Conservation (phyloP, 2,329 filamentous ascomycete genomes). For the Monosporascus cannonballus region DNA sequence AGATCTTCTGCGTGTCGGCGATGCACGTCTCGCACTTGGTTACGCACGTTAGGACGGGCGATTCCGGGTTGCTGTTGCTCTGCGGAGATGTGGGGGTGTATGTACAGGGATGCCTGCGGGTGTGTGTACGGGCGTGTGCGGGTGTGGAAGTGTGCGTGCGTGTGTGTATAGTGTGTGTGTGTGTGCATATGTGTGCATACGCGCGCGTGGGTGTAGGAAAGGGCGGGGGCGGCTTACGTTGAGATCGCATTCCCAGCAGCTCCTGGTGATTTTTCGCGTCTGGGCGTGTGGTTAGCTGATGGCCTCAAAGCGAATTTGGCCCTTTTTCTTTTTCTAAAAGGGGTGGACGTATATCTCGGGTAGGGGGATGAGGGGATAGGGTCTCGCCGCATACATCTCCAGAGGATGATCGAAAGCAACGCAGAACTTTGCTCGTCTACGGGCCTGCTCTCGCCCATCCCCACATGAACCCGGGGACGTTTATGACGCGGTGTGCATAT, state of each 20-base stretch:
- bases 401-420: slow-evolving; percentile 13
- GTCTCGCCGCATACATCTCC: slow-evolving; percentile 25
- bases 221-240: slow-evolving; percentile 50
- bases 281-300: slow-evolving; percentile 20
- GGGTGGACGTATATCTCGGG: slow-evolving; percentile 1
- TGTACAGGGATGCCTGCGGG: no score
- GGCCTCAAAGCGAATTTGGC: slow-evolving; percentile 6
- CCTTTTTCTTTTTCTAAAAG: neutral
- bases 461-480: slow-evolving; percentile 9
- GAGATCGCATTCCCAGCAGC: slow-evolving; percentile 83
- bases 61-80: no score
- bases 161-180: no score
- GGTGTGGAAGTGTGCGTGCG: neutral
- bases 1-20: slow-evolving; percentile 61
- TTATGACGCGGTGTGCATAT: neutral
- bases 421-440: neutral
- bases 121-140: neutral
- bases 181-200: no score
- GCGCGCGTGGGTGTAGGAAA: neutral
- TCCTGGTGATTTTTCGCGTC: slow-evolving; percentile 52
- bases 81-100: no score
- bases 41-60: no score
- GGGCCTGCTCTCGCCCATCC: slow-evolving; percentile 12
- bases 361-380: slow-evolving; percentile 1
- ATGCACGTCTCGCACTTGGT: slow-evolving; percentile 70